phyloP scores from a whole-genome alignment of 2,329 filamentous ascomycete species.

The Didymella arachidicola region DNA sequence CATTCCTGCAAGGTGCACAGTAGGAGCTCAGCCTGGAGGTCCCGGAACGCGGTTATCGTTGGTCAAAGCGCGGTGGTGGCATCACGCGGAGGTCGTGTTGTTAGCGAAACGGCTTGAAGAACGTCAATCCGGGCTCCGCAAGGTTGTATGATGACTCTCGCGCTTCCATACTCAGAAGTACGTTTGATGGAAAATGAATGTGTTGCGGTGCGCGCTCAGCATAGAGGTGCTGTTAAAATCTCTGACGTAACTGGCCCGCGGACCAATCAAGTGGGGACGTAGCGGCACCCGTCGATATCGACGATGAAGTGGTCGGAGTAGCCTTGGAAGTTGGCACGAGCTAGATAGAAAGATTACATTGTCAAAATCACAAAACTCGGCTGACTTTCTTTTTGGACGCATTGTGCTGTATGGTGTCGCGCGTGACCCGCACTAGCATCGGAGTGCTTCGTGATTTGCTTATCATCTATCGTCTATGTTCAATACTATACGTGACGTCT shows the following conservation, averaged over 20 bases:
- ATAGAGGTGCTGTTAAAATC: conserved; percentile 8
- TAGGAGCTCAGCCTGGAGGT: neutral
- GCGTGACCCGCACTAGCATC: neutral
- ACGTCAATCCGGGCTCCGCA: conserved; percentile 8
- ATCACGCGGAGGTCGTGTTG: conserved; percentile 2
- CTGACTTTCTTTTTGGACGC: neutral
- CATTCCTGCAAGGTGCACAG: conserved; percentile 14
- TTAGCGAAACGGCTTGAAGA: conserved; percentile 19
- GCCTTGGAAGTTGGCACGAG: conserved; percentile 2
- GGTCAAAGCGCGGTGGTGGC: conserved; percentile 11
- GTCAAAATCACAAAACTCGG: neutral
- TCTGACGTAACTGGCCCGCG: conserved; percentile 18
- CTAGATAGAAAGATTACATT: neutral
- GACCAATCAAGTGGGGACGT: conserved; percentile 11
- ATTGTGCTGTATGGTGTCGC: neutral
- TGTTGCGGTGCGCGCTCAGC: neutral
- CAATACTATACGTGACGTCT: neutral
- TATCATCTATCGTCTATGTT: neutral
- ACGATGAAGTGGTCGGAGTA: conserved; percentile 4
- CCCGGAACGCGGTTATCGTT: neutral
- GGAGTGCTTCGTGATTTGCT: too few relatives aligned
- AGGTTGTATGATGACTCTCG: conserved; percentile 8
- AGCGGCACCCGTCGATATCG: conserved; percentile 6
- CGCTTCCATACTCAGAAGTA: conserved; percentile 15
- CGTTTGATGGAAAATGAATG: neutral